Evolutionary conservation across 768 basidiomycete genomes (phyloP).

Genomic region (Boletus rufocinnamomeus): DNA sequence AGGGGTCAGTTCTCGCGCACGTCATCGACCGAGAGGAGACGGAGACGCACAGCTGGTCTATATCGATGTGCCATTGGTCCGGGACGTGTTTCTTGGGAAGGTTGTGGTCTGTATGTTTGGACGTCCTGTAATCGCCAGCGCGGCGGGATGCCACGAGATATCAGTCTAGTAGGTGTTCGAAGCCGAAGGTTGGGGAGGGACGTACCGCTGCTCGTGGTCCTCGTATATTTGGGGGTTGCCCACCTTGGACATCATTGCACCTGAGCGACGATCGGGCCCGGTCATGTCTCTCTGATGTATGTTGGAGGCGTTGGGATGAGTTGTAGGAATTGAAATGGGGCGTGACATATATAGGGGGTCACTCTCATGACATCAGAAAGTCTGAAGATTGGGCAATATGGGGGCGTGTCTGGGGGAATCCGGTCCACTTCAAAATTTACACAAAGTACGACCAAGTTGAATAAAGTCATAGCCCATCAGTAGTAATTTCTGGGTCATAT

Average conservation of each 20-base stretch:
- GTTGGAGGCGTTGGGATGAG: not conserved
- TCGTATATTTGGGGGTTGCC: slow-evolving; percentile 52
- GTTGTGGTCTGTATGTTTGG: slow-evolving; percentile 25
- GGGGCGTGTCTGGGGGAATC: too few species aligned
- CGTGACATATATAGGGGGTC: slow-evolving; percentile 3
- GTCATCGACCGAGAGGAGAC: not conserved
- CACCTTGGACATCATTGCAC: slow-evolving; percentile 52
- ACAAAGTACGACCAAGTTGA: too few species aligned
- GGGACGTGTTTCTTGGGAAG: slow-evolving; percentile 33
- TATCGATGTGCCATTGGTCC: slow-evolving; percentile 39
- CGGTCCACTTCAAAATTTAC: slow-evolving; percentile 5
- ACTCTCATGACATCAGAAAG: slow-evolving; percentile 20
- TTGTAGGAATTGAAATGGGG: not conserved
- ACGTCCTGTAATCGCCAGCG: slow-evolving; percentile 17
- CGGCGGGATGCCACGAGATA: slow-evolving; percentile 1
- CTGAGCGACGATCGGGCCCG: slow-evolving; percentile 19
- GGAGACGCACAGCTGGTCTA: slow-evolving; percentile 30
- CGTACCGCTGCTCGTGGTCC: slow-evolving; percentile 50
- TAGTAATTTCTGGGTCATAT: too few species aligned
- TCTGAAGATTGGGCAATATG: too few species aligned
- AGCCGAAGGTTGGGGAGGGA: not conserved
- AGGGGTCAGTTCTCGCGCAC: not conserved
- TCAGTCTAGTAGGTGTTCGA: not conserved
- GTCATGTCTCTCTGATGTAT: slow-evolving; percentile 20
- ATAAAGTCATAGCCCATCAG: too few species aligned